These are phyloP conservation scores for Priceomyces fermenticarens DNA, from an alignment of 805 yeast genomes.

Conservation along the genomic window DNA sequence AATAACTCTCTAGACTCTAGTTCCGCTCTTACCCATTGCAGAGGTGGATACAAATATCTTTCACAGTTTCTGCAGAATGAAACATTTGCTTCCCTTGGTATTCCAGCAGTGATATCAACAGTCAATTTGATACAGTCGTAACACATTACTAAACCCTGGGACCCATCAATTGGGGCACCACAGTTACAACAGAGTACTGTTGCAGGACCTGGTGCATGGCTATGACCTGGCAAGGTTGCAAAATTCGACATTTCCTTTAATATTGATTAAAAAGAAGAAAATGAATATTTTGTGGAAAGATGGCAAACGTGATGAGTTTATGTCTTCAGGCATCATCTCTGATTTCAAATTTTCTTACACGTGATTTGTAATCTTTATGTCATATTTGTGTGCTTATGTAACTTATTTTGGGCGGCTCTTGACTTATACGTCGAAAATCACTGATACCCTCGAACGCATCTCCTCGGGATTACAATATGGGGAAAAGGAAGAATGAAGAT, in stretches of 20 bases:
- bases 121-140: conserved; percentile 93
- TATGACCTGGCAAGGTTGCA: conserved; percentile 38
- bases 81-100: conserved; percentile 87
- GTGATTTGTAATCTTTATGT: neutral
- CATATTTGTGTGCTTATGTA: neutral
- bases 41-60: conserved; percentile 90
- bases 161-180: conserved; percentile 98
- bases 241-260: conserved; percentile 42
- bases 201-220: conserved; percentile 45
- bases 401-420: neutral
- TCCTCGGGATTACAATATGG: neutral
- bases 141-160: conserved; percentile 91
- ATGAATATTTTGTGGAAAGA: neutral
- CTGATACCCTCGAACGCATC: too few species aligned
- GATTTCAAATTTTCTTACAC: conserved; percentile 1
- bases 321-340: neutral
- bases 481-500: conserved; percentile 2
- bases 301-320: neutral
- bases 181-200: conserved; percentile 97
- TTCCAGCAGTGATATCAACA: conserved; percentile 89
- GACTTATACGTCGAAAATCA: too few species aligned
- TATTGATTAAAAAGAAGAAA: neutral
- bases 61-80: conserved; percentile 98
- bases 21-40: conserved; percentile 87
- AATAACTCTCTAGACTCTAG: conserved; percentile 89